Conservation (phyloP, 345 rosid genomes). For the Rhizophora apiculata region DNA sequence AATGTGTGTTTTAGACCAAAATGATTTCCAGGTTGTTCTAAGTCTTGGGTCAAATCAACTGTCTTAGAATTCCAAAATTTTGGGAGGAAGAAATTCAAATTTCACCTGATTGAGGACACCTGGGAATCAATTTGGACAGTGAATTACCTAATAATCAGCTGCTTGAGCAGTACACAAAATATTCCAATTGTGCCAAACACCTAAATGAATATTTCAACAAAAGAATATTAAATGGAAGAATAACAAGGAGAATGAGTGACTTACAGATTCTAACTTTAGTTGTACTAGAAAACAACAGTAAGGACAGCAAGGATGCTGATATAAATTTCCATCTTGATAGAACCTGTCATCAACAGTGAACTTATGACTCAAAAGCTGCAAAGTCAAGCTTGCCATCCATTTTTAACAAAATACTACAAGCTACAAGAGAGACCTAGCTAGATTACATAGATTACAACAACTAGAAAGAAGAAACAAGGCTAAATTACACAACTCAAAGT, state of each 20-base stretch:
- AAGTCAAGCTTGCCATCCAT: not conserved
- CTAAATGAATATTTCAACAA: not conserved
- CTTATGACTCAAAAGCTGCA: not conserved
- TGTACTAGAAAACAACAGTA: constrained; percentile 35
- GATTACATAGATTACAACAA: not conserved
- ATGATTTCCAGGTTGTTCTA: no score
- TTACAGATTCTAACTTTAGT: constrained; percentile 70
- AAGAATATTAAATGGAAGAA: not conserved
- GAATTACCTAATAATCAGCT: not conserved
- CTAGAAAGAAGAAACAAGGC: not conserved
- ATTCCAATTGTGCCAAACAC: not conserved
- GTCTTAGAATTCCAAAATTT: no score
- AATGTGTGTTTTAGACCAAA: no score
- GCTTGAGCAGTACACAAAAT: not conserved
- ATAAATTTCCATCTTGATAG: constrained; percentile 60
- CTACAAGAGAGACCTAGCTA: not conserved
- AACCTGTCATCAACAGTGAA: constrained; percentile 43
- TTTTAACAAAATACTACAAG: not conserved
- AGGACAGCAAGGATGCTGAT: constrained; percentile 31
- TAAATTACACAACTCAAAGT: not conserved
- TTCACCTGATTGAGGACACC: constrained; percentile 24
- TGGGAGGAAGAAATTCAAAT: no score
- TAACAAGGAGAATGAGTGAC: constrained; percentile 16
- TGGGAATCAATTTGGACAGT: no score
- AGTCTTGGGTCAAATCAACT: no score